Conservation (phyloP, 1,284 basidiomycete species). For the Ganoderma meredithae region DNA sequence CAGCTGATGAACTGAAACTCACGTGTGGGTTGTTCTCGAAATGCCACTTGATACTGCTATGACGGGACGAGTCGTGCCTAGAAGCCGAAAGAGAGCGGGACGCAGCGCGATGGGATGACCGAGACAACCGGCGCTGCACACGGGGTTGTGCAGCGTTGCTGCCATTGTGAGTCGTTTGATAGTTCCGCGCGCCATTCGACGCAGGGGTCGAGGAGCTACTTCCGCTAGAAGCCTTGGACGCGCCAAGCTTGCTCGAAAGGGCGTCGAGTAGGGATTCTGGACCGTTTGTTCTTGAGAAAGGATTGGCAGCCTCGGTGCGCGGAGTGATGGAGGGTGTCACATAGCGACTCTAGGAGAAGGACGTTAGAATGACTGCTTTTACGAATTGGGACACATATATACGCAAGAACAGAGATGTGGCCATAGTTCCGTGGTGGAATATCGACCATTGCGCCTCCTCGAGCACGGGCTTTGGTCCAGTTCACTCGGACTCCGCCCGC, state of each 20-base stretch:
- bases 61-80: slow-evolving; percentile 43
- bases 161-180: slow-evolving; percentile 41
- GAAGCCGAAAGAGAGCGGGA: slow-evolving; percentile 59
- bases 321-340: slow-evolving; percentile 50
- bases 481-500: not conserved
- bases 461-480: not conserved
- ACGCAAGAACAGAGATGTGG: not conserved
- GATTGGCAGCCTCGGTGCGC: slow-evolving; percentile 44
- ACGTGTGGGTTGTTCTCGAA: slow-evolving; percentile 71
- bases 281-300: slow-evolving; percentile 44
- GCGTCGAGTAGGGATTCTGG: slow-evolving; percentile 36
- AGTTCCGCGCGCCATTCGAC: slow-evolving; percentile 31
- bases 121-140: slow-evolving; percentile 40
- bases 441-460: not conserved
- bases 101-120: slow-evolving; percentile 43
- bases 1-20: slow-evolving; percentile 3
- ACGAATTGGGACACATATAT: not conserved
- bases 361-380: not conserved
- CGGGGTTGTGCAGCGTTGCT: slow-evolving; percentile 35
- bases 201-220: slow-evolving; percentile 23
- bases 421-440: not conserved
- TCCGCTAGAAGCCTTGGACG: slow-evolving; percentile 21
- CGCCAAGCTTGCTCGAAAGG: slow-evolving; percentile 29
- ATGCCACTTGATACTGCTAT: slow-evolving; percentile 50
- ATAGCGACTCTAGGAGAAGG: slow-evolving; percentile 46